Evolutionary conservation across 768 basidiomycete genomes (phyloP), one percentile per base, ranked within the genome.

Genomic region (Myochromella boudieri): DNA sequence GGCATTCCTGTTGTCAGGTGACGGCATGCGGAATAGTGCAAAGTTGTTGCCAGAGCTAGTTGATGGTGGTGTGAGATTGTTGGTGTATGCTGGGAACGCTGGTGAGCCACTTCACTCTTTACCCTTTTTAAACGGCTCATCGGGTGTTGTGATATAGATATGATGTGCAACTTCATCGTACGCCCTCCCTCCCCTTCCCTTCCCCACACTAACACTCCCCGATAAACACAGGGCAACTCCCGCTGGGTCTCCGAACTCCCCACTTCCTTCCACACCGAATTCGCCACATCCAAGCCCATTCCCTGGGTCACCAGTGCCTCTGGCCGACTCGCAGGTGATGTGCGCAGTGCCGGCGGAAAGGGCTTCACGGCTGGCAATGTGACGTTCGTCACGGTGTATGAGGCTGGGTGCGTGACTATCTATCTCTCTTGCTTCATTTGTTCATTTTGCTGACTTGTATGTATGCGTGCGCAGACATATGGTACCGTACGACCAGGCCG

Each of bases 401-500:
- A 88, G 56, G 90, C 93, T 22, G 94, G 94, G 77, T 93, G 66
- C 54, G 84, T 67, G 6, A 39, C 34, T 44, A 26, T 3, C 42
- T 41, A 18, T 33, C 37, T 33, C 34, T 4, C 11, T 2, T 21
- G 18, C 34, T 21, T 41, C 34, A 28, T 22, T 17, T n/a, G 15
- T 32, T 21, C 40, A 15, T 36, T 29, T 44, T 46, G 12, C 48
- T 27, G 24, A 25, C 7, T 41, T 39, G 33, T 43, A 46, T 22
- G n/a, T 40, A 45, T 31, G 37, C 44, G 36, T 52, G 51, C 48
- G 5, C 56, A 90, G 89, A 27, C 90, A 92, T 62, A 88, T 93
- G 91, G 91, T 91, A 6, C 92, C 93, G 4, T 84, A 77, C 59
- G 91, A 97, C 66, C 91, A 95, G 60, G 87, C 93, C 1, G 87